phyloP scores from a whole-genome alignment of 164 flowering plant species.

The Vitis rupestris region DNA sequence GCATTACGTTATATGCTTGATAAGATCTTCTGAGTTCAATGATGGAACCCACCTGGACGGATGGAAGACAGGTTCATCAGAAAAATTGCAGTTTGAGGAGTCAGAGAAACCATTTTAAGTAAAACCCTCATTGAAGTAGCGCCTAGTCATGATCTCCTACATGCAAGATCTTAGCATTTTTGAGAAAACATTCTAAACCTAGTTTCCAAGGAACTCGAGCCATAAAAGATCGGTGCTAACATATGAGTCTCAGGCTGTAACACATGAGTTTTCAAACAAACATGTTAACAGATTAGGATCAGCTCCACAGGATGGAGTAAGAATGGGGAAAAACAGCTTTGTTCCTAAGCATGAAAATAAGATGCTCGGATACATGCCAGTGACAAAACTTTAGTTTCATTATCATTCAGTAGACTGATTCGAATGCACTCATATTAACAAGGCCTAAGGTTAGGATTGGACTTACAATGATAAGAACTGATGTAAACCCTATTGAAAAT shows the following conservation, averaged over 20 bases:
- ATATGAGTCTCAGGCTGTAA: too few species aligned
- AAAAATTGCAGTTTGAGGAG: not conserved
- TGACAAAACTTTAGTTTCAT: not conserved
- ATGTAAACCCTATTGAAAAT: constrained; percentile 89
- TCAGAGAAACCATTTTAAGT: not conserved
- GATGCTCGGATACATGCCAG: too few species aligned
- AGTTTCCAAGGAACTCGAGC: too few species aligned
- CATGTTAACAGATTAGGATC: too few species aligned
- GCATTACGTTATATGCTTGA: constrained; percentile 98
- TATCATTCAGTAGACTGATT: not conserved
- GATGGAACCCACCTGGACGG: constrained; percentile 88
- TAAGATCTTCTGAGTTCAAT: constrained; percentile 96
- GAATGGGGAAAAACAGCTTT: too few species aligned
- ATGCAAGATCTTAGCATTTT: too few species aligned
- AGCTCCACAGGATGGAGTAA: too few species aligned
- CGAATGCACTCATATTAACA: not conserved
- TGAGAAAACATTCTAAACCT: too few species aligned
- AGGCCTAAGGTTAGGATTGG: constrained; percentile 1
- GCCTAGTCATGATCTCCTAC: not conserved
- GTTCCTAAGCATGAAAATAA: too few species aligned
- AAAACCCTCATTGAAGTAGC: not conserved
- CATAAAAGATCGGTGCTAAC: too few species aligned
- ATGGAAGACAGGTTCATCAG: not conserved
- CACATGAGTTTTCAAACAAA: too few species aligned
- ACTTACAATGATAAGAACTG: constrained; percentile 91